Evolutionary conservation across 2,329 filamentous ascomycete genomes (phyloP), one percentile per base, ranked within the genome.

Genomic region (Fusarium miscanthi): DNA sequence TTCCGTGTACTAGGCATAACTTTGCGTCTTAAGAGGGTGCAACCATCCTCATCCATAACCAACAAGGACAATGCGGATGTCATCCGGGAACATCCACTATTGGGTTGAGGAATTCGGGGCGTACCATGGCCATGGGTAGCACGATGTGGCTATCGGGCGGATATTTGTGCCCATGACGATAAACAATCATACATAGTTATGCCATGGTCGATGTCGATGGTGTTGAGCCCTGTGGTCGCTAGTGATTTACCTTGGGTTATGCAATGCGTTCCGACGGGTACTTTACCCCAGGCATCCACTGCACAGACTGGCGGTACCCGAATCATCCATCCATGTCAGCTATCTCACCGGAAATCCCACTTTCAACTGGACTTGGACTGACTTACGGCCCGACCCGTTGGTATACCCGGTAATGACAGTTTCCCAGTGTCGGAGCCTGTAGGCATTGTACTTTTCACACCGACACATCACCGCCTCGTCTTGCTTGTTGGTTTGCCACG

Each of bases 351-450:
- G 16, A 66, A 70, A 67, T 67, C 65, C 63, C 70, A 63, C 63
- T 54, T 69, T 69, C 59, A 25, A 48, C 45, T 52, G 48, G 59
- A 60, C 61, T 54, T 53, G 40, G 60, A 56, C 68, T 66, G 74
- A 70, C 71, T 68, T 63, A 74, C 76, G 76, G 76, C 65, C 73
- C 76, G 76, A 74, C 71, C 76, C 76, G 76, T 70, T 70, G 67
- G 59, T 65, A 73, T 71, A 74, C 69, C 74, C 70, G 65, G 70
- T 60, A 59, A 49, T 70, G 65, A 69, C 60, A 61, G 43, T 46
- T 59, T 49, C 59, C 49, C n/a, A 38, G 46, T 27, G 51, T 52
- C 33, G 41, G 19, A 42, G 33, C 41, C 41, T 57, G 64, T 69
- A 49, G 46, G 46, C 16, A 63, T 35, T 37, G 30, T 33, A 33